Evolutionary conservation across 768 basidiomycete genomes (phyloP), one percentile per base, ranked within the genome.

Genomic region (Trametes maxima): DNA sequence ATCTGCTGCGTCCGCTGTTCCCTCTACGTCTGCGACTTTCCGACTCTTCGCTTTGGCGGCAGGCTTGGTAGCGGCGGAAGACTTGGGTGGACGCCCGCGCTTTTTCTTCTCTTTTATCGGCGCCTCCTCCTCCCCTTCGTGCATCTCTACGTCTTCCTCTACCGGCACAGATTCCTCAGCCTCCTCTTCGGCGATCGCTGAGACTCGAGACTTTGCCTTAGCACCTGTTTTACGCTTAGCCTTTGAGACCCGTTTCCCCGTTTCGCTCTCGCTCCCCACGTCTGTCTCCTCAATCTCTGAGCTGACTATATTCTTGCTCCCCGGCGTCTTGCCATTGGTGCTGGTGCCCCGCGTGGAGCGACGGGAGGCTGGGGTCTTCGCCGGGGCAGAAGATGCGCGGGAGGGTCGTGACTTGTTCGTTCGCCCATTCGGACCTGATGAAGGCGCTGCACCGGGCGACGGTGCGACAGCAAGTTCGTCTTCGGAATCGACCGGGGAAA

Each of bases 131-230:
- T 45, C 56, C 17, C 28, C 57, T 12, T 44, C 55, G 10, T 47
- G 57, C 43, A 61, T 64, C 51, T 64, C 61, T 42, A 54, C 57
- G 42, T 58, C 54, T 25, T 59, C 69, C 5, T 62, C 65, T 11
- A 60, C 25, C 33, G 13, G 52, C 5, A 25, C 28, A 16, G 25
- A 61, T 2, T 70, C 67, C 21, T 72, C 72, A 11, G 70, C 71
- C 19, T 67, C 69, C 49, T 72, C 71, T 59, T 73, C 71, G 40
- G 69, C 65, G 55, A 76, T 68, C 47, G 65, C 65, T 11, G 69
- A 67, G 2, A 73, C 71, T 14, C 65, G 62, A 5, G 62, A 61
- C 50, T 71, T 74, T 14, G 57, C 45, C n/a, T 64, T 65, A 51
- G 70, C 35, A n/a, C 65, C 57, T 55, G 59, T 64, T 54, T 74